These are phyloP conservation scores for Cardamine occulta DNA, from an alignment of 345 rosid genomes.

Conservation along the genomic window DNA sequence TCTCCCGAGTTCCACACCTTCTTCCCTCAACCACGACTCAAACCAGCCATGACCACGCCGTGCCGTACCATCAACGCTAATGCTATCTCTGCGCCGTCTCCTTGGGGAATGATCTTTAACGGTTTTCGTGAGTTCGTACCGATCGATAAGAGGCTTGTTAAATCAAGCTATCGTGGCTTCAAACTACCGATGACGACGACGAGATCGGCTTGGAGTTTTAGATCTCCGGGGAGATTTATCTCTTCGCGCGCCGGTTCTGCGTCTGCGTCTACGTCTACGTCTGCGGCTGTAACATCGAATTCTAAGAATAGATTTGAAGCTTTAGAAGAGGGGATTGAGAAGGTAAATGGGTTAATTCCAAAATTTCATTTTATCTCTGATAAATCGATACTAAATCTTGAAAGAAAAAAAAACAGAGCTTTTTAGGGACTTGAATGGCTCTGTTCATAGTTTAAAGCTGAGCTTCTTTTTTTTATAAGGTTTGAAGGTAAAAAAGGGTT, in stretches of 20 bases:
- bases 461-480: background rate
- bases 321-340: slow-evolving; percentile 66
- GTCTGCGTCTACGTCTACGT: slow-evolving; percentile 39
- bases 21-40: slow-evolving; percentile 17
- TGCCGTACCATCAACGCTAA: slow-evolving; percentile 37
- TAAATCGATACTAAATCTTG: background rate
- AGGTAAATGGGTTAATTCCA: slow-evolving; percentile 45
- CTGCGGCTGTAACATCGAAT: slow-evolving; percentile 39
- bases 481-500: background rate
- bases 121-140: slow-evolving; percentile 23
- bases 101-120: slow-evolving; percentile 17
- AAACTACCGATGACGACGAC: slow-evolving; percentile 26
- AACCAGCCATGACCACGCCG: slow-evolving; percentile 25
- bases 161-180: slow-evolving; percentile 33
- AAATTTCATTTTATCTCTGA: background rate
- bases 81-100: slow-evolving; percentile 28
- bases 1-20: background rate
- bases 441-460: slow-evolving; percentile 12
- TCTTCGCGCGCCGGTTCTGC: slow-evolving; percentile 37
- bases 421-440: background rate
- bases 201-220: background rate
- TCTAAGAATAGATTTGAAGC: slow-evolving; percentile 45
- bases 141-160: background rate
- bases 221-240: slow-evolving; percentile 7
- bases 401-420: background rate